Conservation (phyloP, 768 basidiomycete species). For the Leccinum fibrillosum region DNA sequence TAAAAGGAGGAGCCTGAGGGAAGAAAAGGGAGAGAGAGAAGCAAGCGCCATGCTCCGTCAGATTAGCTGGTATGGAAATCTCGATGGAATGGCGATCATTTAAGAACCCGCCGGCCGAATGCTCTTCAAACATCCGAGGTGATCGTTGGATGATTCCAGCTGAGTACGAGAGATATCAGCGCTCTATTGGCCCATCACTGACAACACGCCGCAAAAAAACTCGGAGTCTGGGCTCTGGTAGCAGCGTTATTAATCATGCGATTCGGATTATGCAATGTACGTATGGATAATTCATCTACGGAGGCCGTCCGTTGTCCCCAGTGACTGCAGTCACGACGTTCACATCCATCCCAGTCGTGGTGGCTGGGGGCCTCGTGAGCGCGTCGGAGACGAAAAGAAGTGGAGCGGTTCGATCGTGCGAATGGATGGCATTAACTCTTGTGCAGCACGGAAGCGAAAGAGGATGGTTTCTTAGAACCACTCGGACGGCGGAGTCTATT, state of each 20-base stretch:
- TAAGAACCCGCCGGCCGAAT: slow-evolving; percentile 9
- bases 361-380: not conserved
- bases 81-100: slow-evolving; percentile 19
- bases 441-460: slow-evolving; percentile 19
- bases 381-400: slow-evolving; percentile 5
- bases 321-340: slow-evolving; percentile 2
- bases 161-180: not conserved
- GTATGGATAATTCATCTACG: slow-evolving; percentile 23
- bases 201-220: not conserved
- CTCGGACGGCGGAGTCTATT: slow-evolving; percentile 23
- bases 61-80: slow-evolving; percentile 8
- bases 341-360: slow-evolving; percentile 1
- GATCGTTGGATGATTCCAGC: slow-evolving; percentile 19
- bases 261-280: slow-evolving; percentile 28
- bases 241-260: slow-evolving; percentile 12
- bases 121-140: slow-evolving; percentile 23
- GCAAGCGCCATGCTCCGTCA: not conserved
- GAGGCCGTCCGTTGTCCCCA: not conserved
- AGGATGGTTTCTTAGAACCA: slow-evolving; percentile 12
- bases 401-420: slow-evolving; percentile 19
- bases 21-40: not conserved
- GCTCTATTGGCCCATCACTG: not conserved
- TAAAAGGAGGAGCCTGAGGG: not conserved
- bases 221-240: not conserved
- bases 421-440: slow-evolving; percentile 19